Conservation (phyloP, 805 yeast genomes). For the Debaryomyces castellii region DNA sequence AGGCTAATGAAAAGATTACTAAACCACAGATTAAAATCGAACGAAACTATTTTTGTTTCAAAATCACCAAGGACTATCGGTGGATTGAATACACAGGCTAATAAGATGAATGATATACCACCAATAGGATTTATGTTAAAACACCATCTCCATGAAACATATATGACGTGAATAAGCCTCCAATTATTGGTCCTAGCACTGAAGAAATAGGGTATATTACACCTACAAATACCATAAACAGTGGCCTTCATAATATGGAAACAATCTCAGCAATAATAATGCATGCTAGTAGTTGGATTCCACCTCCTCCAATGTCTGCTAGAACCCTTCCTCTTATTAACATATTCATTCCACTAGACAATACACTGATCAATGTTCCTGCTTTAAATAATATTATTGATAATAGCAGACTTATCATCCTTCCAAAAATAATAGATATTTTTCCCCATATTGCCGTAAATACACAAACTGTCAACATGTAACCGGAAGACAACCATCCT, state of each 20-base stretch:
- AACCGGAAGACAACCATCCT: slow-evolving; percentile 41
- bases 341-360: slow-evolving; percentile 34
- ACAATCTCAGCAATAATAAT: slow-evolving; percentile 32
- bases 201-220: slow-evolving; percentile 48
- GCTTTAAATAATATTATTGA: slow-evolving; percentile 28
- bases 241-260: slow-evolving; percentile 34
- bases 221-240: slow-evolving; percentile 35
- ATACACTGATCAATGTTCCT: slow-evolving; percentile 39
- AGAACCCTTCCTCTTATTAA: slow-evolving; percentile 42
- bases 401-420: slow-evolving; percentile 28
- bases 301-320: slow-evolving; percentile 39
- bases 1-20: slow-evolving; percentile 45
- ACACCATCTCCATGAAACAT: slow-evolving; percentile 73
- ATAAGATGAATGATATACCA: too few relatives aligned
- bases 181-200: slow-evolving; percentile 60
- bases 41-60: slow-evolving; percentile 31
- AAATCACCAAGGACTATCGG: slow-evolving; percentile 41
- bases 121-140: slow-evolving; percentile 71
- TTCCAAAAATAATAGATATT: slow-evolving; percentile 34
- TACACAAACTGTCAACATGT: slow-evolving; percentile 32
- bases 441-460: slow-evolving; percentile 39
- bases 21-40: slow-evolving; percentile 46
- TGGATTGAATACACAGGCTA: slow-evolving; percentile 51
- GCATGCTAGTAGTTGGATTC: slow-evolving; percentile 28
- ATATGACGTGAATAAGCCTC: slow-evolving; percentile 59